Evolutionary conservation across 2,329 filamentous ascomycete genomes (phyloP), one percentile per base, ranked within the genome.

Genomic region (Clarireedia hainanense): DNA sequence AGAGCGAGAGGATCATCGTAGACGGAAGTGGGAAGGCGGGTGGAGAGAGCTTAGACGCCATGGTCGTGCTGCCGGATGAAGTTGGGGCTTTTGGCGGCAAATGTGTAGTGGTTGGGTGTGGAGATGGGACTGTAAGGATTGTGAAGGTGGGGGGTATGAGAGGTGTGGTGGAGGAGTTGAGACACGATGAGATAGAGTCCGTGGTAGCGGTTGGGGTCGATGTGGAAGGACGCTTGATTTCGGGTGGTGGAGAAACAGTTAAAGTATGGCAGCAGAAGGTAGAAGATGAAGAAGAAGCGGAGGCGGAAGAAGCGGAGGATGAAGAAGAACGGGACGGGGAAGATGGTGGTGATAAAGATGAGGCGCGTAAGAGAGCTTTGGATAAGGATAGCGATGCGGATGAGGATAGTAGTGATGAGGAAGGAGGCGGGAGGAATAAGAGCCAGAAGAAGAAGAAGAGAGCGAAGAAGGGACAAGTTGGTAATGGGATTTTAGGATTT

Each of bases 241-340:
- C 85, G 65, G 91, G 90, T 10, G 94, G 94, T 53, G 94, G 94
- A 0, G 81, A 80, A 63, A 84, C 84, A 0, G 81, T 99, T 60
- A 96, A 96, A 71, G 85, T 97, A 2, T 99, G 94, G 94, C 83
- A 84, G 58, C 83, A 94, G 68, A 80, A 85, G 58, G 75, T 80
- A n/a, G 76, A 75, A 56, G 69, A 77, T 2, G 76, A 79, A 23
- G 75, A 74, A 2, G 65, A 69, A 30, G 69, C 69, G 1, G 75
- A 75, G 1, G 77, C 76, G 0, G 79, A 80, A 0, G 77, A 76
- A 1, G 77, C 73, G 0, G 75, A 78, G 5, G 72, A 75, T 23
- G 76, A 47, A 40, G 51, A 39, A 12, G 40, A 57, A 2, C 61
- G 58, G 37, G 73, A 58, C 12, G 59, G 51, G 14, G 61, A 60